phyloP scores from a whole-genome alignment of 441 rosid species.

The Corymbia citriodora region DNA sequence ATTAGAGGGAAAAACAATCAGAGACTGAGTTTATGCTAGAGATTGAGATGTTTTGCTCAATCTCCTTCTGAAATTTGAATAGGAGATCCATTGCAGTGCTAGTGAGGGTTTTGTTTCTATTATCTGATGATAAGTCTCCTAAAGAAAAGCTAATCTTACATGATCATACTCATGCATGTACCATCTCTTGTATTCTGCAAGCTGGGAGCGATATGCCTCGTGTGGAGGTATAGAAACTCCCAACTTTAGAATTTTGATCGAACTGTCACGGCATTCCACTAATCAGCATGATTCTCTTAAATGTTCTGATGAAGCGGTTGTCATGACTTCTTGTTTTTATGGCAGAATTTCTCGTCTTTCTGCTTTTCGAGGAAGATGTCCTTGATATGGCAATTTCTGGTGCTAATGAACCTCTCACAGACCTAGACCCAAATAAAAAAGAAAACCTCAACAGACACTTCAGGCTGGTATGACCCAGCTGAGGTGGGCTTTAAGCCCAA shows the following conservation, averaged over 20 bases:
- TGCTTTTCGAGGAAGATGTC: not conserved
- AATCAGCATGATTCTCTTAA: not conserved
- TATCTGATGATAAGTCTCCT: not conserved
- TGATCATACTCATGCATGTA: not conserved
- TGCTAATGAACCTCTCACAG: no score
- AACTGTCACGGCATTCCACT: not conserved
- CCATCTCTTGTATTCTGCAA: not conserved
- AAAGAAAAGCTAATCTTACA: not conserved
- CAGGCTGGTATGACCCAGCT: not conserved
- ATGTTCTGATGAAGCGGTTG: not conserved
- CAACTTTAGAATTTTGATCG: not conserved
- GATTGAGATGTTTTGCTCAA: not conserved
- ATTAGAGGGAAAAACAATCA: not conserved
- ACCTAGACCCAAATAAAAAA: no score
- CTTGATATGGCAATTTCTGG: not conserved
- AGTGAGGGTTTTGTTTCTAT: not conserved
- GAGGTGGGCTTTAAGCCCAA: not conserved
- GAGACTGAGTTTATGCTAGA: not conserved
- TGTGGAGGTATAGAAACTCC: not conserved
- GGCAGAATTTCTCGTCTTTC: not conserved
- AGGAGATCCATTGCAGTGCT: not conserved
- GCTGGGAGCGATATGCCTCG: not conserved
- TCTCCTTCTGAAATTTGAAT: not conserved
- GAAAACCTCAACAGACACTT: not conserved
- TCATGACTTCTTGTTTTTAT: not conserved